Conservation (phyloP, 2,329 filamentous ascomycete genomes). For the Elsinoe ampelina region DNA sequence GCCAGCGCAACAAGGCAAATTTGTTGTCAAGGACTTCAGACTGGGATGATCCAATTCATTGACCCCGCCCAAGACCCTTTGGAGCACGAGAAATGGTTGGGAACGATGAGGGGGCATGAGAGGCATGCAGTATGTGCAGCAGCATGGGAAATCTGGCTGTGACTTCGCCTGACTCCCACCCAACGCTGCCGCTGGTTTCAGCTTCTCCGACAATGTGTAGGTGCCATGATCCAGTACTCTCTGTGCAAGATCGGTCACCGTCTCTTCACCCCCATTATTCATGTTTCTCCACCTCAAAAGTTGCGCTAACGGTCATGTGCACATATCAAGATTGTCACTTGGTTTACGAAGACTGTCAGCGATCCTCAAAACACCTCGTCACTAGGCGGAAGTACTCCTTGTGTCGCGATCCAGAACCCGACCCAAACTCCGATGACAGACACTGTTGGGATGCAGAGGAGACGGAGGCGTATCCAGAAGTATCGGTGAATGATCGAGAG, state of each 20-base stretch:
- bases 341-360: not conserved
- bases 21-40: not conserved
- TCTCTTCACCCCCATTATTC: not conserved
- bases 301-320: not conserved
- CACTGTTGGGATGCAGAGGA: slow-evolving; percentile 4
- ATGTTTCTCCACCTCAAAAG: no score
- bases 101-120: not conserved
- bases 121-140: not conserved
- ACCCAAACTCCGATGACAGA: not conserved
- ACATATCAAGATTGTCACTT: not conserved
- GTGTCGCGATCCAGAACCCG: not conserved
- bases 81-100: not conserved
- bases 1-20: not conserved
- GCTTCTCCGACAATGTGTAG: no score
- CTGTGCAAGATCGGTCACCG: no score
- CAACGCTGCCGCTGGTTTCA: no score
- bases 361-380: not conserved
- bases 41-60: not conserved
- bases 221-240: no score
- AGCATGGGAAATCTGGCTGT: not conserved
- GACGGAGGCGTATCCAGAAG: not conserved
- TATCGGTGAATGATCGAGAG: not conserved
- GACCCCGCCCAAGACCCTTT: not conserved
- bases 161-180: no score
- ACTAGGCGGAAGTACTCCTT: slow-evolving; percentile 2